Base-by-base conservation (phyloP, 1,284 basidiomycete genomes). In the Quambalaria eucalypti region DNA sequence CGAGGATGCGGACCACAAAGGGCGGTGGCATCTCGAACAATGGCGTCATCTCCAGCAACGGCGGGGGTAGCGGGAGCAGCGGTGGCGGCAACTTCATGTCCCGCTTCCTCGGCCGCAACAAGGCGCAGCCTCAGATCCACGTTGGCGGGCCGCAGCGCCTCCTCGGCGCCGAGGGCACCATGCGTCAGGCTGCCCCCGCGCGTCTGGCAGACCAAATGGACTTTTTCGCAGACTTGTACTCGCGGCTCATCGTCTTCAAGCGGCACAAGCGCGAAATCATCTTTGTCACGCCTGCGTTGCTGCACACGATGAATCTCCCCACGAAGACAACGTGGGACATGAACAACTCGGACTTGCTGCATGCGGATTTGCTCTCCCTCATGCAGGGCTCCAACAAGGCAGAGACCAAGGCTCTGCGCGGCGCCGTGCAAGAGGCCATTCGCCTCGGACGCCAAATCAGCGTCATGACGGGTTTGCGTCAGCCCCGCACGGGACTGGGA, bases 211-310 rank as follows among this genome's bases (percentile, higher is more conserved):
- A 61, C 8, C 60, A 62, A 39, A 53, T 62, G 31, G 59, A 46
- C 3, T 58, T 38, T 28, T 62, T 62, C 48, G 28, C 50, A 12
- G 31, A 39, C 33, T 39, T 53, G 31, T 62, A 60, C 50, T 50
- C 47, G 7, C 55, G 48, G 7, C 28, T 60, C 14, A 19, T 61
- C 48, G 48, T 62, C 51, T 52, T 62, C 49, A 49, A 55, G 23
- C 39, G 59, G 4, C 48, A 52, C 23, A 61, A 61, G 39, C 42
- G 60, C 21, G 54, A 60, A 28, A 47, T 60, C 40, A 46, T 62
- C 26, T 62, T 61, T 54, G 56, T 52, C 0, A 60, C 55, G 21
- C 19, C 38, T n/a, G 31, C 29, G 25, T 23, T 54, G 39, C 51
- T 60, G 31, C 14, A 48, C 4, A 49, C 48, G 38, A 46, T 61